These are phyloP conservation scores for Leptographium procerum DNA, from an alignment of 2,329 filamentous ascomycete genomes.

Conservation along the genomic window DNA sequence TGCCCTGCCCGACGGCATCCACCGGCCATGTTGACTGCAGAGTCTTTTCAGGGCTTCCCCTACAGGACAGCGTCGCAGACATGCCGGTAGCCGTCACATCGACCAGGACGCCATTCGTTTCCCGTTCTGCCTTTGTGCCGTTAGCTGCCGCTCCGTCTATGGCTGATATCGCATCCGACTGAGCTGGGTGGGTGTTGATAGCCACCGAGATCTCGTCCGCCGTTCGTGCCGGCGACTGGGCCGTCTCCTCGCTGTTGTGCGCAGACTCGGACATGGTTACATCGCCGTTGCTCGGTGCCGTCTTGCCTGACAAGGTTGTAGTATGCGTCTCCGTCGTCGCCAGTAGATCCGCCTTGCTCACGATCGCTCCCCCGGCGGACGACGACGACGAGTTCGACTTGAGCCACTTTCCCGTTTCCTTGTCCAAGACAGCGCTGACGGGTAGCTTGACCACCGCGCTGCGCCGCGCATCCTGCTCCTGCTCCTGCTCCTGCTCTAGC, in stretches of 20 bases:
- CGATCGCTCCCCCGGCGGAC: neutral
- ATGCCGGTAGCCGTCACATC: conserved; percentile 31
- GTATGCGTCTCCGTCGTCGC: neutral
- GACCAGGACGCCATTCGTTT: conserved; percentile 5
- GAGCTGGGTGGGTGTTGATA: conserved; percentile 10
- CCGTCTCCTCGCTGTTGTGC: too few relatives aligned
- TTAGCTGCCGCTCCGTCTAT: neutral
- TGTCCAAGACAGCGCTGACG: conserved; percentile 30
- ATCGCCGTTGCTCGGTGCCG: neutral
- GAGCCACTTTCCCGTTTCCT: conserved; percentile 20
- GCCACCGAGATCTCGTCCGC: conserved; percentile 16
- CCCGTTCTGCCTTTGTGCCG: neutral
- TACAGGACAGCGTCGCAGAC: conserved; percentile 32
- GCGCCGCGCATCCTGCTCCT: conserved; percentile 24
- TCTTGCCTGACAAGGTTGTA: neutral
- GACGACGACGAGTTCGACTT: too few relatives aligned
- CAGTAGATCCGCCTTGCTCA: too few relatives aligned
- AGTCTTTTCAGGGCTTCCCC: conserved; percentile 26
- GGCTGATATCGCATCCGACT: neutral
- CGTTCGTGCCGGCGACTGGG: conserved; percentile 1
- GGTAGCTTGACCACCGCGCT: conserved; percentile 68
- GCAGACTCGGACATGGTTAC: conserved; percentile 7
- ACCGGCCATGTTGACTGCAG: conserved; percentile 35
- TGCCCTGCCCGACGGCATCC: neutral
- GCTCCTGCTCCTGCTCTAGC: conserved; percentile 37